These are phyloP conservation scores for Colletotrichum paranaense DNA, from an alignment of 2,329 filamentous ascomycete species.

Conservation along the genomic window DNA sequence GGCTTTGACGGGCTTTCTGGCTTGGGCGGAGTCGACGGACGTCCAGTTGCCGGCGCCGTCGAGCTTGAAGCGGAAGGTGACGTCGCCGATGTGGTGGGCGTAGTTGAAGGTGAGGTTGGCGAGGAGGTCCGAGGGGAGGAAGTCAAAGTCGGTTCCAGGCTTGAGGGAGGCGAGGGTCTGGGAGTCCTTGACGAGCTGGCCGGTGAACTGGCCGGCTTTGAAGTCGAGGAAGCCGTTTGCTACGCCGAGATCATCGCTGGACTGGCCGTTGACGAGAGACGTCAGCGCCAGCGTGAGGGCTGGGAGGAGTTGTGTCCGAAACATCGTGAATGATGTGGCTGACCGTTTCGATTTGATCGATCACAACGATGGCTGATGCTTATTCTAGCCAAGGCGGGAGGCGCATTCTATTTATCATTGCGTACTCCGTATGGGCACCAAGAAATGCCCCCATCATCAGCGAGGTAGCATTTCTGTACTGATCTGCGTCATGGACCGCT, in stretches of 20 bases:
- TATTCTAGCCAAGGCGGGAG: neutral
- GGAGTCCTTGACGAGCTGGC: constrained; percentile 39
- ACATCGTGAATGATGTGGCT: constrained; percentile 3
- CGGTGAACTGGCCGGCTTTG: constrained; percentile 16
- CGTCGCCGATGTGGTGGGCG: constrained; percentile 69
- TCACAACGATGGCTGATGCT: neutral
- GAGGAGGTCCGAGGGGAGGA: constrained; percentile 64
- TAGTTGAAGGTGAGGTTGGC: constrained; percentile 56
- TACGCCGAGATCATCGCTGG: neutral
- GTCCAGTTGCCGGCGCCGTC: constrained; percentile 54
- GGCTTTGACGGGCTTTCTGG: constrained; percentile 49
- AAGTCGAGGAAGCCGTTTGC: constrained; percentile 24
- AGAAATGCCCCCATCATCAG: neutral
- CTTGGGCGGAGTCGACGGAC: constrained; percentile 56
- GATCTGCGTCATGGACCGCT: neutral
- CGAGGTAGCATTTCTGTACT: neutral
- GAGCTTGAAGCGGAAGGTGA: constrained; percentile 66
- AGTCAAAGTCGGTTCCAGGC: constrained; percentile 58
- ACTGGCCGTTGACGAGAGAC: neutral
- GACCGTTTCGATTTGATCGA: neutral
- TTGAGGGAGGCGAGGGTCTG: constrained; percentile 61
- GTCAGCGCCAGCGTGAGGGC: constrained; percentile 13
- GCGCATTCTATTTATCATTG: neutral
- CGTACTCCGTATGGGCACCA: too few species aligned
- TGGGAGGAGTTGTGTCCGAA: neutral